Evolutionary conservation across 805 yeast species (phyloP).

Genomic region (Cyberlindnera euphorbiiphila): DNA sequence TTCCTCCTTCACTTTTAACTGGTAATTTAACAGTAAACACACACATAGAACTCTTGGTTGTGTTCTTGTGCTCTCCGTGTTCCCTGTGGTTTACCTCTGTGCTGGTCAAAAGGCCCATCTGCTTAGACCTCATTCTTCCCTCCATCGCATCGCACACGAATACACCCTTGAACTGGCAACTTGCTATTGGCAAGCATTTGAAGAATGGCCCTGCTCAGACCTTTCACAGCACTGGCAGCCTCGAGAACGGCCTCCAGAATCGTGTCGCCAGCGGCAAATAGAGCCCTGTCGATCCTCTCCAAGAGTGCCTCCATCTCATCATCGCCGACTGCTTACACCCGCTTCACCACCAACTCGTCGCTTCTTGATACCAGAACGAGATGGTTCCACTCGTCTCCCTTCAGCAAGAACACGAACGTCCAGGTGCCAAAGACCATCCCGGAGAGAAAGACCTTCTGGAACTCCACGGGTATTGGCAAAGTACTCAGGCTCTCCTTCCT

Average conservation of each 20-base stretch:
- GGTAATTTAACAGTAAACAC: no score
- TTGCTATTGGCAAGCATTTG: no score
- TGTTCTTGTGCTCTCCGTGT: no score
- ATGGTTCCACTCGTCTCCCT: constrained; percentile 8
- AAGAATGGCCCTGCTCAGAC: constrained; percentile 1
- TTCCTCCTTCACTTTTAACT: no score
- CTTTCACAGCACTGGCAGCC: not conserved
- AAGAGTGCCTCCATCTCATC: constrained; percentile 1
- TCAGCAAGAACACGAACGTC: constrained; percentile 2
- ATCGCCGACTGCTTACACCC: not conserved
- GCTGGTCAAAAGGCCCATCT: no score
- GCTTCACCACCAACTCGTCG: constrained; percentile 5
- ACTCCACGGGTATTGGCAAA: constrained; percentile 30
- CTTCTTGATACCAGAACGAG: not conserved
- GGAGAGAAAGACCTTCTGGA: constrained; percentile 22
- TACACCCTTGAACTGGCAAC: no score
- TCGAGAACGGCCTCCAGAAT: not conserved
- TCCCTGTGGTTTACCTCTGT: no score
- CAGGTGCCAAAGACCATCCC: constrained; percentile 26
- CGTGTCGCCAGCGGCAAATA: not conserved
- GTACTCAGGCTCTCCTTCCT: constrained; percentile 32
- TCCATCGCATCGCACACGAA: no score
- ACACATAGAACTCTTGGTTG: no score
- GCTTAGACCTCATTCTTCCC: no score
- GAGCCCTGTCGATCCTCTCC: constrained; percentile 6